Base-by-base conservation (phyloP, 2,329 filamentous ascomycete species). In the Aspergillus persii region DNA sequence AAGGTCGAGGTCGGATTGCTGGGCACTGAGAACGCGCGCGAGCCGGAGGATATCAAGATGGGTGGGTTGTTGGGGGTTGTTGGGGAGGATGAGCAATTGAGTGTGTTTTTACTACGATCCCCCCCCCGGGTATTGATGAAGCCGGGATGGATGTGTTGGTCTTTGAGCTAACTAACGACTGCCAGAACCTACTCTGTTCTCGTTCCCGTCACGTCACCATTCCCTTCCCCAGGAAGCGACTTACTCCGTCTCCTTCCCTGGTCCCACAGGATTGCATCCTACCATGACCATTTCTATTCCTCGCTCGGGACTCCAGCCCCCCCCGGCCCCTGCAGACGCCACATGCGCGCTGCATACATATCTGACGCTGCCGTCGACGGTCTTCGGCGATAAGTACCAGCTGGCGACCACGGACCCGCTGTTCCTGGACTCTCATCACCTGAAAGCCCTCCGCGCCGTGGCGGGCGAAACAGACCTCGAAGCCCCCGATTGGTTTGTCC, bases 361-460 rank as follows among this genome's bases (percentile, higher is more conserved):
- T 74, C 78, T 96, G 29, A 96, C 91, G 0, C 84, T 97, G 2
- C 93, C 94, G 1, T 90, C 88, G 29, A 78, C 83, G 52, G 81
- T 97, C 62, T 97, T 98, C 75, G 86, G 90, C 44, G 94, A 98
- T 79, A 88, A 88, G 69, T 96, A 96, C 76, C 92, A 96, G 75
- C 84, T 97, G 61, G 77, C 74, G 18, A 80, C 77, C 8, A 71
- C 70, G 3, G 77, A 80, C 58, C 76, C 84, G 0, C 81, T 96
- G 4, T 95, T 96, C 76, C 83, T 96, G 31, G 76, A 85, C 3
- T 93, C 91, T 0, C 92, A 96, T 68, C 91, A 96, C 69, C 82
- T 97, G 23, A 80, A 83, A 2, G 80, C 84, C 2, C 78, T 96
- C 46, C 86, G 83, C 49, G 86, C 89, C 63, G 83, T 91, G 12